Conservation (phyloP, 1,139 yeast genomes). For the Suhomyces anneliseae region DNA sequence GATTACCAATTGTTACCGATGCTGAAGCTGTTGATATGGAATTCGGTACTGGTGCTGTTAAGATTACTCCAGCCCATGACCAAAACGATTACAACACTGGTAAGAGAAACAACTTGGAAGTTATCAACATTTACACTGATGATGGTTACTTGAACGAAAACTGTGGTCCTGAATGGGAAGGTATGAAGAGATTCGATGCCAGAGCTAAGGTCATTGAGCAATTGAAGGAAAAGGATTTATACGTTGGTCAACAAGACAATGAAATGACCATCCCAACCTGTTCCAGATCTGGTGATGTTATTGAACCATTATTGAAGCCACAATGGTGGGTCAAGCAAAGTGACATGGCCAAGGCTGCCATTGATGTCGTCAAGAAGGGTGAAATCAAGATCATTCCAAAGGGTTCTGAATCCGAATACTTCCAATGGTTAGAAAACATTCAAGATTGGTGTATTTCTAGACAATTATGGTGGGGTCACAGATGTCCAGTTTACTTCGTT, state of each 20-base stretch:
- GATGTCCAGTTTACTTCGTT: constrained; percentile 95
- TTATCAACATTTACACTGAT: constrained; percentile 87
- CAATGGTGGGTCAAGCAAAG: constrained; percentile 99
- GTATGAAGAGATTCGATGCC: constrained; percentile 93
- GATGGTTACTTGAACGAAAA: constrained; percentile 87
- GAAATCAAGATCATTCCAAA: constrained; percentile 81
- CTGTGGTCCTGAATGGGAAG: constrained; percentile 87
- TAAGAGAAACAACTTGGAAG: constrained; percentile 86
- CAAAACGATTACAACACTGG: constrained; percentile 96
- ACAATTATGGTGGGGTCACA: constrained; percentile 99
- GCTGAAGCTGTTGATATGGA: constrained; percentile 97
- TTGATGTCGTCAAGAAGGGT: constrained; percentile 82
- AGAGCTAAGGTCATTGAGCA: constrained; percentile 81
- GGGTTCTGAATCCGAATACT: constrained; percentile 88
- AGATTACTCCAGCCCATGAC: constrained; percentile 98
- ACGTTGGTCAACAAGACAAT: constrained; percentile 82
- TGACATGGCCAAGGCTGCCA: constrained; percentile 87
- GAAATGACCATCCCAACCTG: constrained; percentile 95
- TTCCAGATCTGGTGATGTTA: constrained; percentile 94
- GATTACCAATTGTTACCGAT: constrained; percentile 86
- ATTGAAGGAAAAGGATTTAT: constrained; percentile 72
- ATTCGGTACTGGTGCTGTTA: constrained; percentile 99
- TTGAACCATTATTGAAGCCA: constrained; percentile 95
- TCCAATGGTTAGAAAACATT: constrained; percentile 93
- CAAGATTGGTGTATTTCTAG: constrained; percentile 99